A percentile compares a stretch with the other conserved stretches of the same genome.
Conservation (phyloP, 148 eudicot genomes). For the Silene uniflora region DNA sequence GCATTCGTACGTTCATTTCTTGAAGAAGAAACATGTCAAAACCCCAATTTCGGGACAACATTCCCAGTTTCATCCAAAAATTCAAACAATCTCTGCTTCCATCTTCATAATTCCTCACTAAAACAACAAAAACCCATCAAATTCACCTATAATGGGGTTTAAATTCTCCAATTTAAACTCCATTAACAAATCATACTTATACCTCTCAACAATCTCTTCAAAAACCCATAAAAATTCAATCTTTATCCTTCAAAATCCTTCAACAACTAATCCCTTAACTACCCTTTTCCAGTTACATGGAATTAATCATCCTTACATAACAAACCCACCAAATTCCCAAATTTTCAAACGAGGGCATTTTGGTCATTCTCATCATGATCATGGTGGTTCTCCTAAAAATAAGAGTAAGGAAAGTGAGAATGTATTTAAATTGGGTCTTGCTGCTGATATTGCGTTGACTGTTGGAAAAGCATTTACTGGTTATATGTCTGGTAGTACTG, state of each 20-base stretch:
- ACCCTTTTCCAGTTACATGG: conserved; percentile 29
- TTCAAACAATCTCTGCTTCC: neutral
- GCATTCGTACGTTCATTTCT: too few relatives aligned
- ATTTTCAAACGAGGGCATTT: conserved; percentile 63
- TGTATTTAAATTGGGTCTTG: conserved; percentile 75
- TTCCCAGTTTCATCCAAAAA: neutral
- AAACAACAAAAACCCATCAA: too few relatives aligned
- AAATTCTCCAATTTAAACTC: conserved; percentile 33
- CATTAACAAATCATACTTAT: conserved; percentile 26
- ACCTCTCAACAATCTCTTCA: conserved; percentile 25
- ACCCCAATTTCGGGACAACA: neutral
- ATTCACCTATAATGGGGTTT: conserved; percentile 29
- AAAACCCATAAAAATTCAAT: conserved; percentile 12
- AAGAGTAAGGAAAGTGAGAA: conserved; percentile 57
- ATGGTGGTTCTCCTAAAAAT: neutral
- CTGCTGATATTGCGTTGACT: conserved; percentile 79
- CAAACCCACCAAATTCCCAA: conserved; percentile 14
- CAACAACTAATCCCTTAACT: conserved; percentile 21
- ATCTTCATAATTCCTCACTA: neutral
- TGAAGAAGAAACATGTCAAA: neutral
- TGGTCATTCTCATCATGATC: conserved; percentile 57
- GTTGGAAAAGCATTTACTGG: conserved; percentile 81
- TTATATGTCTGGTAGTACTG: conserved; percentile 86
- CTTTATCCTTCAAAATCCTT: conserved; percentile 26
- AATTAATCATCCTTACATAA: conserved; percentile 25